Percentiles rank a stretch among this genome's conserved stretches.
These are phyloP conservation scores for Diutina sp. DNA, from an alignment of 1,139 yeast species.

Conservation along the genomic window DNA sequence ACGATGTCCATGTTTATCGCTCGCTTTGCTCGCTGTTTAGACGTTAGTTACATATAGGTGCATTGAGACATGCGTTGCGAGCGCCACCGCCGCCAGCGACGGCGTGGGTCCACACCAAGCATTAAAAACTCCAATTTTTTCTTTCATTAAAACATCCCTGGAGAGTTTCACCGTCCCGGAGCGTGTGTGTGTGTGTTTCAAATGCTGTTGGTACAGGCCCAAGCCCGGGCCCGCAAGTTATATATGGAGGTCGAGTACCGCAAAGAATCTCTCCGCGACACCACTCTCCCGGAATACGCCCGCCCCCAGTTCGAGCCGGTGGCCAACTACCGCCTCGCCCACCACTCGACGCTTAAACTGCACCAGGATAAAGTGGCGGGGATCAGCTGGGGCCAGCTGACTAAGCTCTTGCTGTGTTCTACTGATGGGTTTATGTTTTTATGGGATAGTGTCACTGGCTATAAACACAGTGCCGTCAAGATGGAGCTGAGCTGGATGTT, in stretches of 20 bases:
- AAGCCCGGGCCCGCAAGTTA: slow-evolving; percentile 21
- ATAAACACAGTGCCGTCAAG: slow-evolving; percentile 58
- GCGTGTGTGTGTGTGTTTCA: neutral
- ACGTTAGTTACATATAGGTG: too few relatives aligned
- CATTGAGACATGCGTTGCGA: too few relatives aligned
- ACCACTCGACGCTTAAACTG: slow-evolving; percentile 42
- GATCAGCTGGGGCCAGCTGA: slow-evolving; percentile 54
- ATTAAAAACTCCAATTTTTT: too few relatives aligned
- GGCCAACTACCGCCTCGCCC: slow-evolving; percentile 15
- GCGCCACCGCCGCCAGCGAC: too few relatives aligned
- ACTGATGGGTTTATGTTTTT: slow-evolving; percentile 80
- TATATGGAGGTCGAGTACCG: slow-evolving; percentile 36
- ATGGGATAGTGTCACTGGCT: slow-evolving; percentile 73
- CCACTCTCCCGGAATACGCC: slow-evolving; percentile 25
- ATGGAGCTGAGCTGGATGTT: slow-evolving; percentile 71
- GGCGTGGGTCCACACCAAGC: too few relatives aligned
- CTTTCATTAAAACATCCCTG: too few relatives aligned
- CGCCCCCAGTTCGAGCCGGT: slow-evolving; percentile 18
- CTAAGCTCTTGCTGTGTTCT: slow-evolving; percentile 54
- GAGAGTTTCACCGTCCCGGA: neutral
- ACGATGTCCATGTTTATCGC: too few relatives aligned
- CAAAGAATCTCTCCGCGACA: slow-evolving; percentile 30
- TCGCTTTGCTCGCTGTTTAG: too few relatives aligned
- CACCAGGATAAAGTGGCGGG: slow-evolving; percentile 67
- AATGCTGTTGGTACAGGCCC: slow-evolving; percentile 3